Conservation (phyloP, 2,329 filamentous ascomycete genomes). For the Sporothrix pallida region DNA sequence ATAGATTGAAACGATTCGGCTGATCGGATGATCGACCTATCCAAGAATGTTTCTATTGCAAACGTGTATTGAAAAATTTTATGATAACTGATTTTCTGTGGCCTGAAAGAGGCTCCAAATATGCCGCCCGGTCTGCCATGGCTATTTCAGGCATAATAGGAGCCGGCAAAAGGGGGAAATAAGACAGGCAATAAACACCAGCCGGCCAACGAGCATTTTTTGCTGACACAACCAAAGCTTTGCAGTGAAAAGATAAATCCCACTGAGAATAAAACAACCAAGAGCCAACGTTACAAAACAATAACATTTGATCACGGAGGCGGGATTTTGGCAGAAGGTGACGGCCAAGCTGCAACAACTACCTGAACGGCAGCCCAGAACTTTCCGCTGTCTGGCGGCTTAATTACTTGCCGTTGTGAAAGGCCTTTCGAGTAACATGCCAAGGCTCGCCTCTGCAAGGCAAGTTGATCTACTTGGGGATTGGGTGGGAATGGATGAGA, state of each 20-base stretch:
- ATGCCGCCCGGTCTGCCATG: conserved; percentile 14
- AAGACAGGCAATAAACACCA: neutral
- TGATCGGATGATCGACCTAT: conserved; percentile 11
- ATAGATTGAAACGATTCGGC: conserved; percentile 17
- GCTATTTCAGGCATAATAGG: conserved; percentile 15
- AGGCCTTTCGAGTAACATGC: neutral
- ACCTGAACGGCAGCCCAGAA: neutral
- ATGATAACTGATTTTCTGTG: neutral
- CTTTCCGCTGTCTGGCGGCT: neutral
- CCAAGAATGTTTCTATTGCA: neutral
- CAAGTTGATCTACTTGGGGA: neutral
- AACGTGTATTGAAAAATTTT: neutral
- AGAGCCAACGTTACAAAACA: conserved; percentile 12
- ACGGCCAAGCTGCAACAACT: neutral
- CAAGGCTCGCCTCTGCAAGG: conserved; percentile 23
- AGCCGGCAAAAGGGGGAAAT: neutral
- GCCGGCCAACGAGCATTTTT: neutral
- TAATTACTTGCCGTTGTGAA: neutral
- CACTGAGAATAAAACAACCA: neutral
- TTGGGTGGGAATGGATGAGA: neutral
- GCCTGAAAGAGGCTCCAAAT: conserved; percentile 4
- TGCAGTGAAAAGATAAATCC: neutral
- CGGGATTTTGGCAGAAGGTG: neutral
- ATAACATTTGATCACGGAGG: neutral
- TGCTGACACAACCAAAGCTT: neutral